phyloP scores from a whole-genome alignment of 306 rosid genomes.

The Casuarina cunninghamiana region DNA sequence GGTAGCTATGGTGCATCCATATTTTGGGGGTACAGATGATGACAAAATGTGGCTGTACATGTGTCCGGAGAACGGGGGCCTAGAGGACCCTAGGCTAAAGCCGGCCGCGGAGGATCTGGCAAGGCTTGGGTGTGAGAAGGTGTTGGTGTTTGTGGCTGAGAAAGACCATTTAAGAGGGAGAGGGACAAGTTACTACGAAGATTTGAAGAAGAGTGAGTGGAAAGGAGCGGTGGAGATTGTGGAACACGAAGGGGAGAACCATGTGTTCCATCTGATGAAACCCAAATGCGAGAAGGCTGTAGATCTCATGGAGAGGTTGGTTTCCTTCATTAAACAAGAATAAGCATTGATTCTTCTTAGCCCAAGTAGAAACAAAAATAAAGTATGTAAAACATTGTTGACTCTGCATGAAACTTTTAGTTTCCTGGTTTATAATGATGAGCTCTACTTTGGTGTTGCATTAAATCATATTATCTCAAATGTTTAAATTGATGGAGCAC shows the following conservation, averaged over 20 bases:
- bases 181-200: conserved; percentile 22
- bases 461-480: too few relatives aligned
- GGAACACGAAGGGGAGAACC: conserved; percentile 27
- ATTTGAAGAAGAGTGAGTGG: conserved; percentile 34
- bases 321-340: conserved; percentile 17
- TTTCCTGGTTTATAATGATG: too few relatives aligned
- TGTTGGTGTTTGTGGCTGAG: conserved; percentile 32
- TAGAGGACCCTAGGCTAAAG: conserved; percentile 33
- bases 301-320: conserved; percentile 9
- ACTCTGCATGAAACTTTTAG: too few relatives aligned
- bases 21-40: conserved; percentile 13
- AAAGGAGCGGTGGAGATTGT: conserved; percentile 28
- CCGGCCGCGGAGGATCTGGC: conserved; percentile 28
- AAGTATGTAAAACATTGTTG: too few relatives aligned
- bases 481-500: too few relatives aligned
- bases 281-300: conserved; percentile 26
- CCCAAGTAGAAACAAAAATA: too few relatives aligned
- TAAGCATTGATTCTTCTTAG: not conserved
- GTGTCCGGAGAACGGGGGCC: conserved; percentile 28
- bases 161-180: conserved; percentile 28
- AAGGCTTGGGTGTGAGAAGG: conserved; percentile 21
- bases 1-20: conserved; percentile 31
- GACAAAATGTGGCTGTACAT: conserved; percentile 24
- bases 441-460: too few relatives aligned
- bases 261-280: conserved; percentile 32